Evolutionary conservation across 164 flowering plant species (phyloP), one percentile per base, ranked within the genome.

Genomic region (Euptelea pleiosperma): DNA sequence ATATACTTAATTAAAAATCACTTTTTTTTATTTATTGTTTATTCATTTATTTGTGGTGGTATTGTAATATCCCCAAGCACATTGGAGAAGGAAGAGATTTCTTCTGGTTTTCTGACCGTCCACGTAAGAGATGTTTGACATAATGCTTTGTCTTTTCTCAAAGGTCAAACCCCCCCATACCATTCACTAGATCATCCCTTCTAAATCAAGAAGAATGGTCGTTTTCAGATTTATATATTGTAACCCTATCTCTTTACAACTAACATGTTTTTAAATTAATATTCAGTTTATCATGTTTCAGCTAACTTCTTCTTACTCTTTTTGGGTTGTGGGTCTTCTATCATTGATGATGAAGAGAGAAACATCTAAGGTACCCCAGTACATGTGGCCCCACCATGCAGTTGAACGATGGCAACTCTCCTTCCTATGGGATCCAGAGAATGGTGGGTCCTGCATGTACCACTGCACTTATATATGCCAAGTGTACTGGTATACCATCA

Each of bases 111-210:
- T 50, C 22, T 51, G 43, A 49, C 48, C 29, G 22, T 61, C 51
- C 41, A 52, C 52, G 58, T 51, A 11, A 37, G 51, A 45, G 50
- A 45, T 45, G 50, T 15, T 57, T n/a, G n/a, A n/a, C n/a, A n/a
- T n/a, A n/a, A n/a, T n/a, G n/a, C n/a, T n/a, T n/a, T 50, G 43
- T 64, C 62, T 31, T 19, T 41, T 57, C 30, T 46, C 58, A 42
- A 58, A 58, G 60, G 64, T 58, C 57, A 69, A 63, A 62, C 44
- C 43, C 44, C 52, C n/a, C n/a, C 41, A 24, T 48, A 21, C 33
- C 43, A 24, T 43, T 35, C 18, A 21, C 33, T 25, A n/a, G 31
- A 16, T 43, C 11, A 56, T 22, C 19, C 62, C 62, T 57, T 64
- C 62, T 64, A 29, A 19, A 29, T 56, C 61, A 15, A 39, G 59